Evolutionary conservation across 139 green algal species (phyloP).

Genomic region (Deuterostichococcus epilithicus): DNA sequence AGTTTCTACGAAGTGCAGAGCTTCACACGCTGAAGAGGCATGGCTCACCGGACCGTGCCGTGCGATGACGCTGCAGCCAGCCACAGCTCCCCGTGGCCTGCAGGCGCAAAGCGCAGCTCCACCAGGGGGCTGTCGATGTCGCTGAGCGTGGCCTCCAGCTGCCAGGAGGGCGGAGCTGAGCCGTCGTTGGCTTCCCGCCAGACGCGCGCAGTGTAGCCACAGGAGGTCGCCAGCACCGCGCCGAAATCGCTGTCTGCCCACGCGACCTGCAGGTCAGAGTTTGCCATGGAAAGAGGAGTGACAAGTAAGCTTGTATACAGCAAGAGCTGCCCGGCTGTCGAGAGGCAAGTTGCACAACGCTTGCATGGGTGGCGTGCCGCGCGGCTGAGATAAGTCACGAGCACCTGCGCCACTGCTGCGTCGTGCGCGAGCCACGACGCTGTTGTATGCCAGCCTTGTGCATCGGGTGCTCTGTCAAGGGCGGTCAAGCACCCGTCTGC

Average conservation of each 20-base stretch:
- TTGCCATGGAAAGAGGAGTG: too few relatives aligned
- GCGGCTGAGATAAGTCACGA: too few relatives aligned
- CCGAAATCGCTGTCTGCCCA: background rate
- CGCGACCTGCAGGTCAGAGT: background rate
- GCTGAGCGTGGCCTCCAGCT: background rate
- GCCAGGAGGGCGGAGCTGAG: background rate
- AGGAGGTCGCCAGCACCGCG: background rate
- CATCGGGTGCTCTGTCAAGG: background rate
- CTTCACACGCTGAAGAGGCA: too few relatives aligned
- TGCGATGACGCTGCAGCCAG: background rate
- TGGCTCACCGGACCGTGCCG: background rate
- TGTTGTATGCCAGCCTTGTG: background rate
- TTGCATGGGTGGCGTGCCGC: too few relatives aligned
- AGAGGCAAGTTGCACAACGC: too few relatives aligned
- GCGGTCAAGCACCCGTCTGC: too few relatives aligned
- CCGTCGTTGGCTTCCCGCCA: background rate
- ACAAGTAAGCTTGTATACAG: too few relatives aligned
- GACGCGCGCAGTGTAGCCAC: background rate
- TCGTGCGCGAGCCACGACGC: background rate
- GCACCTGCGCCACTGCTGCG: background rate
- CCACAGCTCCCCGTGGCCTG: background rate
- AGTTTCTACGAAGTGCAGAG: too few relatives aligned
- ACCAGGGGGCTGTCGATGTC: background rate
- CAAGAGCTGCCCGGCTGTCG: too few relatives aligned
- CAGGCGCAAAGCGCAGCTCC: background rate